Evolutionary conservation across 768 basidiomycete genomes (phyloP), one percentile per base, ranked within the genome.

Genomic region (Crepidotus variabilis): DNA sequence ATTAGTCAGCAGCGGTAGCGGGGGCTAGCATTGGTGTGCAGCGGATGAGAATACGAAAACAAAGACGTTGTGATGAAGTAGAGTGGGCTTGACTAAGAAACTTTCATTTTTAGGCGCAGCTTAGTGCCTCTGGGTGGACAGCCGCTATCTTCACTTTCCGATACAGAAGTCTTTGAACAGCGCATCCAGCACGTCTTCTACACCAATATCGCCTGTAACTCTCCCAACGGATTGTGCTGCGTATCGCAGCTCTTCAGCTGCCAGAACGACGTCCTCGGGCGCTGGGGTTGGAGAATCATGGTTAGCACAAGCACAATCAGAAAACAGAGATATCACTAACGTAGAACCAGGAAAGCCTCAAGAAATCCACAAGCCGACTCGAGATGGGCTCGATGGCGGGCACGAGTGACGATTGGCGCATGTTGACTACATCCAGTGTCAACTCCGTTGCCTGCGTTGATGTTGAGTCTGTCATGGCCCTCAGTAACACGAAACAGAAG

Each of bases 141-240:
- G 28, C 8, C 28, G 28, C 28, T 8, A 28, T 28, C 28, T 28
- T 28, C 28, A 92, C 73, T 94, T 92, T 35, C 93, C 93, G 51
- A 95, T 91, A 65, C 94, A 96, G 69, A 96, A 96, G 51, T 90
- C 88, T 33, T 79, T 77, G 66, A 96, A 96, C 22, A 96, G 80
- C 18, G 82, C 81, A 56, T 93, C 92, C 20, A 96, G 69, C 7
- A 95, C 77, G 57, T 95, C 92, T 63, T 96, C 94, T 11, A 87
- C 83, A 47, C 86, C 87, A 54, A 96, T 86, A 7, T 79, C 66
- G 3, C 94, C 93, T 1, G 88, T 85, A n/a, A 95, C 84, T 56
- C 84, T 83, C 1, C 91, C 93, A n/a, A 96, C 80, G 3, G 91
- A 86, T 57, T 82, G 81, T 0, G 88, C 86, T 1, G 92, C 94